A percentile compares a stretch with the other conserved stretches of the same genome.
phyloP scores from a whole-genome alignment of 441 rosid species.

The Populus hybrid region DNA sequence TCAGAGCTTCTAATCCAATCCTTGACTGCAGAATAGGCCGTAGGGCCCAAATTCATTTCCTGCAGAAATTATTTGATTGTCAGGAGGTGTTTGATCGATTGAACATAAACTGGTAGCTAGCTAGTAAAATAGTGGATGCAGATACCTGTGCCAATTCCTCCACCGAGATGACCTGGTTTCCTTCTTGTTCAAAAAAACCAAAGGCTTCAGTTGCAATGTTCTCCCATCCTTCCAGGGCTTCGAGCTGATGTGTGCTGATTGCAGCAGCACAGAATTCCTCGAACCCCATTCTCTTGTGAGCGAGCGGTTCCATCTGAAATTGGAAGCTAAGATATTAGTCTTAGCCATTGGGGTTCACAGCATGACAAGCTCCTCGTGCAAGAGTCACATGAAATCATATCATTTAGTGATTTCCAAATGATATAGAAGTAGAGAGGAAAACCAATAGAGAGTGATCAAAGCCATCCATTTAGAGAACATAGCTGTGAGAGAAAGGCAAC shows the following conservation, averaged over 20 bases:
- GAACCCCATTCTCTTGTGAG: constrained; percentile 70
- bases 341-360: background rate
- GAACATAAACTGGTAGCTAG: background rate
- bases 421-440: background rate
- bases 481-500: background rate
- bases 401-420: background rate
- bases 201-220: constrained; percentile 62
- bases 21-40: constrained; percentile 58
- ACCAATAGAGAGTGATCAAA: background rate
- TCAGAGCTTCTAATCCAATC: constrained; percentile 80
- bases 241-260: constrained; percentile 74
- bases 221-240: constrained; percentile 83
- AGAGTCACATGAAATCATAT: background rate
- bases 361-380: background rate
- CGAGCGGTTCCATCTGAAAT: constrained; percentile 73
- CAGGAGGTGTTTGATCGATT: background rate
- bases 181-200: constrained; percentile 74
- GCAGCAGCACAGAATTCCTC: constrained; percentile 96
- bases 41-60: constrained; percentile 85
- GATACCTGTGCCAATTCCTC: constrained; percentile 83
- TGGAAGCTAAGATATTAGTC: background rate
- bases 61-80: constrained; percentile 24
- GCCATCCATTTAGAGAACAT: background rate
- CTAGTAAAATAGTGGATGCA: background rate
- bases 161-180: constrained; percentile 71